Evolutionary conservation across 768 basidiomycete species (phyloP), one percentile per base, ranked within the genome.

Genomic region (Trametes sanguinea): DNA sequence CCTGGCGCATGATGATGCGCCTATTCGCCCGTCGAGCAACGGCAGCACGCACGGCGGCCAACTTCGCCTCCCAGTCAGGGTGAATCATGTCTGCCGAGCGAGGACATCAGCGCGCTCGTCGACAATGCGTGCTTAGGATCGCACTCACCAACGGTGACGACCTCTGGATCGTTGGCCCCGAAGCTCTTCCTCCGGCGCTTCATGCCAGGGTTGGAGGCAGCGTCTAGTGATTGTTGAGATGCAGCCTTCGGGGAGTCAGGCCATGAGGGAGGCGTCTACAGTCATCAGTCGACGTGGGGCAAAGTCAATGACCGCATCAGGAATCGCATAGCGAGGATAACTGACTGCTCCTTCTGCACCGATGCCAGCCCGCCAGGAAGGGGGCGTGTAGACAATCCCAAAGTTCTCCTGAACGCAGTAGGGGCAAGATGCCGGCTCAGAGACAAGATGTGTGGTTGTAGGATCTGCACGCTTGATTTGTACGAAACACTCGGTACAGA

Each of bases 401-500:
- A 98, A 98, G 76, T 98, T 95, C 48, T 95, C 89, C 76, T 98
- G 96, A 35, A 98, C 93, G 68, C 97, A 99, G 72, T 92, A 99
- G 6, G 97, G 97, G 73, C 97, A 99, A 2, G 94, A 92, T 13
- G 96, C 95, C 2, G 95, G 94, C 70, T 99, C 97, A 8, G 95
- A 96, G 54, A 95, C 94, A 62, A 98, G 81, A 76, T 98, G 95
- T 0, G 95, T 98, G 6, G 94, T 82, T 0, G 94, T 96, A 6
- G 97, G 94, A 65, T 99, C 97, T 39, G 84, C 86, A 57, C 97
- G 90, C 79, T 98, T 98, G 77, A 99, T 98, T 77, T 98, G 96
- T 22, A 98, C 94, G 71, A 99, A 98, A 73, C 97, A 99, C 76
- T 99, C 97, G 40, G 97, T 98, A 73, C 97, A 99, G 64, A 99